phyloP scores from a whole-genome alignment of 106 monocot genomes.

The Allium fistulosum region DNA sequence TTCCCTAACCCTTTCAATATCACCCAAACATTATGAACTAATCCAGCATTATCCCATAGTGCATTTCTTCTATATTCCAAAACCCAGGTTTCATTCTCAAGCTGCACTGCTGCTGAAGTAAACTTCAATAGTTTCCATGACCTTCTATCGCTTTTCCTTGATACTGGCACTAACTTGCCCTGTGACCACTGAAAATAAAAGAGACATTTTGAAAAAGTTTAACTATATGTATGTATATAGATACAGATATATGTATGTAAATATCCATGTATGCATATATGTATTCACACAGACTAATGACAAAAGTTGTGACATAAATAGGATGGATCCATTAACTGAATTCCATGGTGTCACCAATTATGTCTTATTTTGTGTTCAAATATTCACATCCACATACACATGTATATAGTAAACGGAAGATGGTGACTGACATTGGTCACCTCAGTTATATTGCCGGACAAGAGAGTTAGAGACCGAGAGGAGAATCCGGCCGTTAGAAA shows the following conservation, averaged over 20 bases:
- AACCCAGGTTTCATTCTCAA: constrained; percentile 58
- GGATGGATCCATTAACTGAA: too few species aligned
- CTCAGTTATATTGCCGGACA: constrained; percentile 66
- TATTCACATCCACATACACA: too few species aligned
- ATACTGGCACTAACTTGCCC: constrained; percentile 20
- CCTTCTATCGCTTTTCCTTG: constrained; percentile 31
- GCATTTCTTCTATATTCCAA: constrained; percentile 47
- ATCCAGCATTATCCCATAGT: constrained; percentile 16
- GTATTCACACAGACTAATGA: too few species aligned
- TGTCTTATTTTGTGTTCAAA: too few species aligned
- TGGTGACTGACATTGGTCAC: constrained; percentile 9
- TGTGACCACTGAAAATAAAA: constrained; percentile 39
- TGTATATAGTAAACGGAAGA: too few species aligned
- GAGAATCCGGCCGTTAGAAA: constrained; percentile 24
- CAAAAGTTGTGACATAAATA: too few species aligned
- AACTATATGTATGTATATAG: too few species aligned
- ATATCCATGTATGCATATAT: too few species aligned
- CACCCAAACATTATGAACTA: constrained; percentile 24
- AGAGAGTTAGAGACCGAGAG: constrained; percentile 41
- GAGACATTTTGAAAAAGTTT: background rate
- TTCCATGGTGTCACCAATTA: too few species aligned
- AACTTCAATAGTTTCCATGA: constrained; percentile 37
- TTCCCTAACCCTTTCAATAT: background rate
- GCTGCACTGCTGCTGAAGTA: constrained; percentile 24
- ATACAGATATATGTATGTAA: too few species aligned